phyloP scores from a whole-genome alignment of 2,329 filamentous ascomycete species.

The Raffaelea ambrosiae region DNA sequence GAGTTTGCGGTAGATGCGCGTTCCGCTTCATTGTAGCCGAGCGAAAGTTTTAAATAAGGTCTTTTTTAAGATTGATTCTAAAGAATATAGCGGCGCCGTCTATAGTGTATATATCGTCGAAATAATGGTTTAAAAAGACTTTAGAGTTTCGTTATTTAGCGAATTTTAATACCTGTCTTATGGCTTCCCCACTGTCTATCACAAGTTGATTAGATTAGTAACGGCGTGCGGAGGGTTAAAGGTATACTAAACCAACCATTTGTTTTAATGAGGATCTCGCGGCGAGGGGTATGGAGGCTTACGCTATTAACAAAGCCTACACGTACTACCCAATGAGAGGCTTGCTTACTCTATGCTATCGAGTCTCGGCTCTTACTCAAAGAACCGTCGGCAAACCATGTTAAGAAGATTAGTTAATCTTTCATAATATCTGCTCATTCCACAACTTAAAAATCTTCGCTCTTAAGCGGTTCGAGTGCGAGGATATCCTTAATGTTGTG shows the following conservation, averaged over 20 bases:
- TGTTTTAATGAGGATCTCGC: slow-evolving; percentile 2
- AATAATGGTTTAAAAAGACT: slow-evolving; percentile 3
- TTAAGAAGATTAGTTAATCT: neutral
- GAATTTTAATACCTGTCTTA: slow-evolving; percentile 2
- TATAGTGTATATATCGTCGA: slow-evolving; percentile 2
- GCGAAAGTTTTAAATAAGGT: slow-evolving; percentile 3
- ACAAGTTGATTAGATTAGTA: slow-evolving; percentile 1
- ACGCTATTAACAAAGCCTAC: neutral
- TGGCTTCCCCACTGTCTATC: neutral
- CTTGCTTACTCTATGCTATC: neutral
- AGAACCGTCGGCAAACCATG: neutral
- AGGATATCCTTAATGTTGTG: slow-evolving; percentile 1
- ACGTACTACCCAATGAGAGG: neutral
- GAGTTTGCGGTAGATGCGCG: neutral
- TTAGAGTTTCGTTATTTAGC: neutral
- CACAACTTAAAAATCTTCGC: slow-evolving; percentile 1
- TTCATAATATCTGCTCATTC: slow-evolving; percentile 1
- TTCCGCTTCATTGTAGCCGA: slow-evolving; percentile 1
- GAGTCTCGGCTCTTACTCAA: neutral
- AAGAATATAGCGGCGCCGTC: slow-evolving; percentile 2
- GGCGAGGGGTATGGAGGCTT: neutral
- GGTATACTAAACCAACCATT: neutral
- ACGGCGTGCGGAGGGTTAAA: neutral
- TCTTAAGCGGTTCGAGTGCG: neutral
- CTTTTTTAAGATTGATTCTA: neutral